Evolutionary conservation across 2,329 filamentous ascomycete species (phyloP).

Genomic region (Epichloe elymi): DNA sequence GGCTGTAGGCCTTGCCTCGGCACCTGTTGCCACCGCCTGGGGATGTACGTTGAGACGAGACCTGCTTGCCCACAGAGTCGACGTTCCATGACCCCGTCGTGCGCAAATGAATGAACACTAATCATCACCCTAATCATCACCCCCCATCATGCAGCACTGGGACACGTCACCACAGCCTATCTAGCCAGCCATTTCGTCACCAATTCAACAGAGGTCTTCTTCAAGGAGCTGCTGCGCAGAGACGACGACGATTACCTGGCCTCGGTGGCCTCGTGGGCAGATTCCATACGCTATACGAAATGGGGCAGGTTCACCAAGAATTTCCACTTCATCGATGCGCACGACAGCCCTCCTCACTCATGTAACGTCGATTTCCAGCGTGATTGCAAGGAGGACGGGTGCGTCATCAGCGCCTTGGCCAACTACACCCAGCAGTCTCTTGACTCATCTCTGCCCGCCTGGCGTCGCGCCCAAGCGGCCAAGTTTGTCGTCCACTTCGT

Average conservation of each 20-base stretch:
- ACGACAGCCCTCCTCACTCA: slow-evolving; percentile 43
- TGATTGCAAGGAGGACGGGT: slow-evolving; percentile 50
- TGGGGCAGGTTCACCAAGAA: slow-evolving; percentile 48
- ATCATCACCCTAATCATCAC: neutral
- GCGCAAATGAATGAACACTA: neutral
- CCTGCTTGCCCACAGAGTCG: too few species aligned
- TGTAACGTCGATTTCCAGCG: slow-evolving; percentile 46
- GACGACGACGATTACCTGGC: slow-evolving; percentile 45
- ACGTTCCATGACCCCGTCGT: neutral
- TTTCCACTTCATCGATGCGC: slow-evolving; percentile 58
- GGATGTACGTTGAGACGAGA: slow-evolving; percentile 22
- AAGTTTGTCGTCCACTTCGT: slow-evolving; percentile 58
- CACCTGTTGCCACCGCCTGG: slow-evolving; percentile 26
- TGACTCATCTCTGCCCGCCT: slow-evolving; percentile 29
- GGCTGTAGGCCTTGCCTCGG: slow-evolving; percentile 18
- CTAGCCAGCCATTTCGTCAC: slow-evolving; percentile 47
- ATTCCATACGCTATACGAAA: slow-evolving; percentile 50
- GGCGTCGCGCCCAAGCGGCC: slow-evolving; percentile 42
- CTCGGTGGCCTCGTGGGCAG: slow-evolving; percentile 53
- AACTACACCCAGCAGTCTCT: slow-evolving; percentile 47
- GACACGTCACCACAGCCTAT: slow-evolving; percentile 53
- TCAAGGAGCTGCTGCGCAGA: slow-evolving; percentile 44
- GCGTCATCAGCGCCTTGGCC: slow-evolving; percentile 45
- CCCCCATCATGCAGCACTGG: slow-evolving; percentile 32
- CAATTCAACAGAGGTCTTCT: slow-evolving; percentile 39